Conservation (phyloP, 768 basidiomycete species). For the Boletellus emodensis region DNA sequence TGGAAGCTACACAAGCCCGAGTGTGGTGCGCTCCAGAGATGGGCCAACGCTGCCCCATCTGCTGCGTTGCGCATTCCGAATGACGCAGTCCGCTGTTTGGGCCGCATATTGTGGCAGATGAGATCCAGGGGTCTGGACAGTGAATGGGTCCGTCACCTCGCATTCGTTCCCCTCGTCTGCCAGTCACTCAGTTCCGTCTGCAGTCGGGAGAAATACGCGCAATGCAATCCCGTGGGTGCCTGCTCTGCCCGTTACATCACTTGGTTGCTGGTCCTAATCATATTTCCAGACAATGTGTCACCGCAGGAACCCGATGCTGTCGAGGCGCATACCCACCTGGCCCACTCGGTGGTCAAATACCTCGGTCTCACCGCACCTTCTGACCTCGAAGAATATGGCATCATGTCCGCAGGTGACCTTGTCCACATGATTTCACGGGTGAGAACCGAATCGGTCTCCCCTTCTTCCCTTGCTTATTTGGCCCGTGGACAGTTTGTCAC, state of each 20-base stretch:
- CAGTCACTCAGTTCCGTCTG: background rate
- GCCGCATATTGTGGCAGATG: slow-evolving; percentile 65
- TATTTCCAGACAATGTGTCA: slow-evolving; percentile 50
- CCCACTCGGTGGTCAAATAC: slow-evolving; percentile 71
- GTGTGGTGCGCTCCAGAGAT: slow-evolving; percentile 63
- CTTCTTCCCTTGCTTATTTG: background rate
- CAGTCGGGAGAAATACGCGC: slow-evolving; percentile 61
- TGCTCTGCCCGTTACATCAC: background rate
- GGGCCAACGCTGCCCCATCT: slow-evolving; percentile 50
- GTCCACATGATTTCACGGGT: slow-evolving; percentile 73
- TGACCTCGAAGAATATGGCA: slow-evolving; percentile 55
- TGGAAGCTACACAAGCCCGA: slow-evolving; percentile 77
- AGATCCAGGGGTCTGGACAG: slow-evolving; percentile 52
- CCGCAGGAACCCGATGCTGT: slow-evolving; percentile 43
- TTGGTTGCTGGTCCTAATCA: background rate
- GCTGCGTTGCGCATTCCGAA: slow-evolving; percentile 51
- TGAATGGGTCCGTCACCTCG: slow-evolving; percentile 48
- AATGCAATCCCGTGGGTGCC: slow-evolving; percentile 72
- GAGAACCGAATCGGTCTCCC: slow-evolving; percentile 12
- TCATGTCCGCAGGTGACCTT: slow-evolving; percentile 57
- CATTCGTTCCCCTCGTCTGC: background rate
- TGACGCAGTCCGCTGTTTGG: slow-evolving; percentile 78
- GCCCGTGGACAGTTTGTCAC: slow-evolving; percentile 66
- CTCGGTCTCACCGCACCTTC: slow-evolving; percentile 55
- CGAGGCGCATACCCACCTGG: slow-evolving; percentile 63